A percentile compares a stretch with the other conserved stretches of the same genome.
Evolutionary conservation across 164 flowering plant genomes (phyloP).

Genomic region (Nelumbo lutea): DNA sequence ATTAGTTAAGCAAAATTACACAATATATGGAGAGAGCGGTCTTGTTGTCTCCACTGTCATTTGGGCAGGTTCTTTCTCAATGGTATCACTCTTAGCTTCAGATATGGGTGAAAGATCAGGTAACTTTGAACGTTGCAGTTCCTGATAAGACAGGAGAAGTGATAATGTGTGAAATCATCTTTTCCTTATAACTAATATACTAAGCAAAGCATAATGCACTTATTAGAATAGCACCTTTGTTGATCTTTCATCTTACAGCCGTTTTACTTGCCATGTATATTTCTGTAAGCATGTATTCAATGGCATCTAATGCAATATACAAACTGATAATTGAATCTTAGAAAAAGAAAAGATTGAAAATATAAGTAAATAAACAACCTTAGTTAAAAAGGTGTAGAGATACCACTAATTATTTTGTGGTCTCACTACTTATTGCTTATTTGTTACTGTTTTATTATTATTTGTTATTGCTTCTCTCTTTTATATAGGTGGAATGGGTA

Average conservation of each 20-base stretch:
- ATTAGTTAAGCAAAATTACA: slow-evolving; percentile 33
- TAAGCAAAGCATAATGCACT: background rate
- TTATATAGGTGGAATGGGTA: too few relatives aligned
- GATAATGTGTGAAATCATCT: background rate
- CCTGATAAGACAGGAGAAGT: slow-evolving; percentile 31
- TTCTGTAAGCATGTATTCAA: background rate
- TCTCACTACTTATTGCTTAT: too few relatives aligned
- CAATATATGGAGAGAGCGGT: slow-evolving; percentile 64
- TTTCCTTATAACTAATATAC: background rate
- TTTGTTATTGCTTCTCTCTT: too few relatives aligned
- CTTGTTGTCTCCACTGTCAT: slow-evolving; percentile 17
- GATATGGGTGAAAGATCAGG: slow-evolving; percentile 25
- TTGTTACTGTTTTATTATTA: too few relatives aligned
- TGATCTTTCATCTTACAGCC: background rate
- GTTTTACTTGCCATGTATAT: background rate
- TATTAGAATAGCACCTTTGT: background rate
- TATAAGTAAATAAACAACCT: background rate
- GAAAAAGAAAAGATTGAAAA: background rate
- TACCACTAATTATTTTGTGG: background rate
- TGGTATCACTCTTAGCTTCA: slow-evolving; percentile 27
- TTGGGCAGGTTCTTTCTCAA: slow-evolving; percentile 31
- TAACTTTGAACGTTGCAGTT: slow-evolving; percentile 18
- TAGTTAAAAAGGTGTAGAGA: background rate
- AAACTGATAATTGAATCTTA: too few relatives aligned
- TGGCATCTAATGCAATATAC: too few relatives aligned